Conservation (phyloP, 2,329 filamentous ascomycete species). For the Fusarium tupiense region DNA sequence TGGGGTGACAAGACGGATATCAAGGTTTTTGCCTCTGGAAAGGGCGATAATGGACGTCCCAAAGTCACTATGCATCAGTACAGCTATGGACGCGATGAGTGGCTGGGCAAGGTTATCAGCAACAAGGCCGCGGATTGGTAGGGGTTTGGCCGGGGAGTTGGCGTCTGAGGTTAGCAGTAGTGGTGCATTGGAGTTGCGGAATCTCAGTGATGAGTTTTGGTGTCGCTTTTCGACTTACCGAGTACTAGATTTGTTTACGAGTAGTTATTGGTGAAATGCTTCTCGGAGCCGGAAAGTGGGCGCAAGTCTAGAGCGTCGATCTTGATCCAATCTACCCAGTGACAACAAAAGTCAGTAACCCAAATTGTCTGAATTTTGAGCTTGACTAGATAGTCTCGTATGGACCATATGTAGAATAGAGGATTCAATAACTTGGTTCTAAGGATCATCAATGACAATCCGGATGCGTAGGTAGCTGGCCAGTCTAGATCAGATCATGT, state of each 20-base stretch:
- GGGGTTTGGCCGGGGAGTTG: fast-evolving
- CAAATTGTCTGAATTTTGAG: background rate
- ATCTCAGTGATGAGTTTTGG: fast-evolving
- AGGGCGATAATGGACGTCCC: fast-evolving
- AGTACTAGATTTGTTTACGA: fast-evolving
- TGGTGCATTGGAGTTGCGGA: background rate
- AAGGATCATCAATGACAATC: background rate
- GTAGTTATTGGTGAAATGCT: background rate
- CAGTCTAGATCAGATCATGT: background rate
- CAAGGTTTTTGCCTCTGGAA: background rate
- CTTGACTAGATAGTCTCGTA: background rate
- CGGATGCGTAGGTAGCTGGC: no score
- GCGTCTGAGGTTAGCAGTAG: fast-evolving
- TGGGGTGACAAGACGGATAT: background rate
- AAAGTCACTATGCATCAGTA: background rate
- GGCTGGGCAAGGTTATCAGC: background rate
- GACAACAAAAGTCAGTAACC: background rate
- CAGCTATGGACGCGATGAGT: background rate
- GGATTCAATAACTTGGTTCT: no score
- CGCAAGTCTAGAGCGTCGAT: fast-evolving
- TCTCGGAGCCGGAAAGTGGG: no score
- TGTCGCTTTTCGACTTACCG: no score
- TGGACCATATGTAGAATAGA: background rate
- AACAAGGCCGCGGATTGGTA: background rate
- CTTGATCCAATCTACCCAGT: no score